Evolutionary conservation across 73 alveolate species (phyloP), one percentile per base, ranked within the genome.

Genomic region (Effrenium voratum): DNA sequence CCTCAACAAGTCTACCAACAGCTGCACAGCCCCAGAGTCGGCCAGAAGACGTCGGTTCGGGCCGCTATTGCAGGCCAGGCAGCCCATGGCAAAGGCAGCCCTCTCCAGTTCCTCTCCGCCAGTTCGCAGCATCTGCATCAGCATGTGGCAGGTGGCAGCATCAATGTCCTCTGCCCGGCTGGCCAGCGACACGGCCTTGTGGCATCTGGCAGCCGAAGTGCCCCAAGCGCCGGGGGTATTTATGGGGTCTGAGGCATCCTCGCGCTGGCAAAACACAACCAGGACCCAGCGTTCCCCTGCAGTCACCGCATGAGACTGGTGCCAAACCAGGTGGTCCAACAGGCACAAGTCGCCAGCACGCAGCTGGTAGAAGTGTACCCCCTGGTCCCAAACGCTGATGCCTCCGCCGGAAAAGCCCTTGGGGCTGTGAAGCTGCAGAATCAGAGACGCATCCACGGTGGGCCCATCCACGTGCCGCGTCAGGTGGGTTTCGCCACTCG

Each of bases 381-480:
- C 45, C 1, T 28, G 40, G 55, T 85, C 93, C 93, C 93, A 85
- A 28, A 85, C 79, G 5, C 80, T 57, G 45, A 85, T 40, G 28
- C 93, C 93, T 16, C 93, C 93, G 5, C 93, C 93, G 4, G 34
- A 38, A 30, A 52, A 85, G 32, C 88, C 66, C 22, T 43, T 55
- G 10, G 79, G 60, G 38, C 93, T 85, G 59, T 85, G 93, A 22
- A 85, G 75, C 13, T 85, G 93, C 60, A 85, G 55, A 28, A 85
- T 85, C 80, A 85, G 38, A n/a, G 93, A 85, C 30, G 93, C 93
- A 57, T 85, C 57, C 19, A 85, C 93, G 26, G 52, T 79, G 44
- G 93, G 93, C 47, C 93, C 93, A 26, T 85, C 93, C 93, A 85
- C 93, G 4, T 85, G 93, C 63, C 93, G 79, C 12, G 93, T 85